phyloP scores from a whole-genome alignment of 495 filamentous ascomycete genomes.

The Xylaria cubensis region DNA sequence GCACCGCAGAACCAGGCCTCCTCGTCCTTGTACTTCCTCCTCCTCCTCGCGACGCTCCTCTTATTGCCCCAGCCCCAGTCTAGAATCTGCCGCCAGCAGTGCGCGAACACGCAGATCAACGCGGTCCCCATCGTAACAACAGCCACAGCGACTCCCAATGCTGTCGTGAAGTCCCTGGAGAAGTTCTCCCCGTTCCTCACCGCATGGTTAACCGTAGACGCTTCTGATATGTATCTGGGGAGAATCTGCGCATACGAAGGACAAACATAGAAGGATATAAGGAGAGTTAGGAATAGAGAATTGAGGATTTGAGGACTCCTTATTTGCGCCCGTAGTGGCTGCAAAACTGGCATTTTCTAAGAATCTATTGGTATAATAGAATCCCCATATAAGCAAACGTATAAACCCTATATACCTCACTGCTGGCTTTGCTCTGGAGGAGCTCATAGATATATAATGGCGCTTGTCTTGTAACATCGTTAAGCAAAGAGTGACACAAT shows the following conservation, averaged over 20 bases:
- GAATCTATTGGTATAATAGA: too few species aligned
- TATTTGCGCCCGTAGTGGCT: background rate
- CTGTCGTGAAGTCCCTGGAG: constrained; percentile 33
- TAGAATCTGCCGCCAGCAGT: constrained; percentile 35
- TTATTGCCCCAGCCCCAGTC: background rate
- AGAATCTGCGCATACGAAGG: background rate
- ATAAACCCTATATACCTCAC: background rate
- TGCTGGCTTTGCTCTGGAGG: background rate
- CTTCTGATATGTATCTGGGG: background rate
- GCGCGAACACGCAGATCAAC: constrained; percentile 35
- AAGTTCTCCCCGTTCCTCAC: constrained; percentile 18
- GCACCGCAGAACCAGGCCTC: constrained; percentile 19
- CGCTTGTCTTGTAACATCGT: background rate
- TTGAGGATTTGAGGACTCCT: background rate
- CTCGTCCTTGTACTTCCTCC: constrained; percentile 6
- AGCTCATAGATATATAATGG: background rate
- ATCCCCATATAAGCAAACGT: background rate
- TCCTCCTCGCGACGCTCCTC: background rate
- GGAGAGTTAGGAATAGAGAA: background rate
- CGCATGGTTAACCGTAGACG: background rate
- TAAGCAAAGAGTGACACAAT: background rate
- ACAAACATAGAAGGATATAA: background rate
- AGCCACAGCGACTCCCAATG: constrained; percentile 25
- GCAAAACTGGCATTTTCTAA: background rate
- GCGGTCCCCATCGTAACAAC: constrained; percentile 24